Evolutionary conservation across 2,329 filamentous ascomycete genomes (phyloP).

Genomic region (Phoma herbarum): DNA sequence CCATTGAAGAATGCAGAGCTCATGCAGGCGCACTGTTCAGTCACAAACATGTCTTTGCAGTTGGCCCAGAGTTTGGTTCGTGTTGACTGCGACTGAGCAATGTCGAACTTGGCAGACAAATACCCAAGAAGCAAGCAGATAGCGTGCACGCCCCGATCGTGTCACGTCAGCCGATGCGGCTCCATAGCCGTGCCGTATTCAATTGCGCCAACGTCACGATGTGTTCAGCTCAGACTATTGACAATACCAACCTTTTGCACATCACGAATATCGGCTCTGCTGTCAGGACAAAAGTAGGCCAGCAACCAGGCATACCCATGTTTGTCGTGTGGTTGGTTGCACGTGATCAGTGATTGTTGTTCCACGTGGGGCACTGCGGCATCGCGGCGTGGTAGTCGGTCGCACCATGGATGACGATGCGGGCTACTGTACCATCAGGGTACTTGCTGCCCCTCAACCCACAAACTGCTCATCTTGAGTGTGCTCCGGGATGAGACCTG

Average conservation of each 20-base stretch:
- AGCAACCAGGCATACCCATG: background rate
- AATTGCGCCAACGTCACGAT: background rate
- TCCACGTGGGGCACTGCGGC: conserved; percentile 21
- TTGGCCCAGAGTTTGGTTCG: background rate
- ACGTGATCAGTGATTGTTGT: conserved; percentile 27
- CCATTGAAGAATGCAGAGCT: background rate
- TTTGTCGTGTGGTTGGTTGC: background rate
- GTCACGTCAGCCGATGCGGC: background rate
- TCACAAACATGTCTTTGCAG: background rate
- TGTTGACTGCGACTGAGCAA: background rate
- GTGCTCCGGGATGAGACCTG: conserved; percentile 40
- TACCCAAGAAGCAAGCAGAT: background rate
- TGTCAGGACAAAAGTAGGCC: background rate
- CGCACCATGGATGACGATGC: conserved; percentile 28
- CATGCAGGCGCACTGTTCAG: background rate
- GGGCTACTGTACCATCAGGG: conserved; percentile 41
- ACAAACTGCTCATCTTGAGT: conserved; percentile 12
- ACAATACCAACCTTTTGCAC: conserved; percentile 4
- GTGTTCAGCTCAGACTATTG: background rate
- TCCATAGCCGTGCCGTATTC: background rate
- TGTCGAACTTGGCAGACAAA: background rate
- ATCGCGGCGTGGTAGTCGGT: background rate
- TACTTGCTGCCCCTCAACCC: conserved; percentile 34
- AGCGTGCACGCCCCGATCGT: conserved; percentile 7
- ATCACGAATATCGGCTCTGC: background rate